A percentile compares a stretch with the other conserved stretches of the same genome.
These are phyloP conservation scores for Paramecium caudatum DNA, from an alignment of 73 alveolate genomes.

Conservation along the genomic window DNA sequence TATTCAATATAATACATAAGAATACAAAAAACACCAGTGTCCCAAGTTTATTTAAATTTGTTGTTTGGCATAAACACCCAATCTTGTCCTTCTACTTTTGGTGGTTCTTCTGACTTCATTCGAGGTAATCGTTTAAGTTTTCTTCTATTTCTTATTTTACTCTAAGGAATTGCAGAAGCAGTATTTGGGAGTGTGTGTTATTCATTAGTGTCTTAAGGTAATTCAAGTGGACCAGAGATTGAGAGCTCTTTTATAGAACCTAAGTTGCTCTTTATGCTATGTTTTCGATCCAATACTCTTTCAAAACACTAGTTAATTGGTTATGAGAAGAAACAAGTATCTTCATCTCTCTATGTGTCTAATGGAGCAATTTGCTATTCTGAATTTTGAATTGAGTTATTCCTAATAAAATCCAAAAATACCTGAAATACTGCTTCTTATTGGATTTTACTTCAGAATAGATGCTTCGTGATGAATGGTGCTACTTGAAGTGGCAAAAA, in stretches of 20 bases:
- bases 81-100: background rate
- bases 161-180: slow-evolving; percentile 9
- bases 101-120: too few relatives aligned
- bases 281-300: slow-evolving; percentile 25
- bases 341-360: background rate
- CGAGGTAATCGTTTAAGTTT: slow-evolving; percentile 13
- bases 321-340: background rate
- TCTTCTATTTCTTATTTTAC: background rate
- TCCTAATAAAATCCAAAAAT: too few relatives aligned
- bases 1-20: background rate
- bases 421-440: background rate
- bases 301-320: slow-evolving; percentile 16
- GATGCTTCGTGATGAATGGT: slow-evolving; percentile 20
- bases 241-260: slow-evolving; percentile 38
- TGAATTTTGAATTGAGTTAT: too few relatives aligned
- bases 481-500: background rate
- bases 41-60: background rate
- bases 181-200: background rate
- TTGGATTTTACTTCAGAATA: background rate
- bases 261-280: background rate
- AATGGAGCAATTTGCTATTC: too few relatives aligned
- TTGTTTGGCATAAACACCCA: background rate
- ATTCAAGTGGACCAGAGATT: background rate
- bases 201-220: background rate
- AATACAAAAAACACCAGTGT: background rate